These are phyloP conservation scores for Colletotrichum incanum DNA, from an alignment of 2,329 filamentous ascomycete genomes.

Conservation along the genomic window DNA sequence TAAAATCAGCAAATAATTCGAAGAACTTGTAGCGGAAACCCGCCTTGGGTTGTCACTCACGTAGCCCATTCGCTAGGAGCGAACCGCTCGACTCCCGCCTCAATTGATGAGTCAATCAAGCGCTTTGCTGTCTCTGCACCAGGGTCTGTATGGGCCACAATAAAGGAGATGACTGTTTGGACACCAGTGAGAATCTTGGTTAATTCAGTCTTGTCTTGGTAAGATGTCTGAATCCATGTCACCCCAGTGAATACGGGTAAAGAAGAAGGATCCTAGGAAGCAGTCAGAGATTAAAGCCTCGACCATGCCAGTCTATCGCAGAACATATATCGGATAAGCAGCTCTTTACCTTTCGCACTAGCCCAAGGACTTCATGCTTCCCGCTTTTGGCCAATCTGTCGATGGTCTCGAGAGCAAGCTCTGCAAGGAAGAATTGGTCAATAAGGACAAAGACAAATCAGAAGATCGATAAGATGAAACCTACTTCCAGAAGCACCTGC, in stretches of 20 bases:
- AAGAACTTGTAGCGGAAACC: rapidly evolving
- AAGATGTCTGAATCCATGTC: conserved; percentile 60
- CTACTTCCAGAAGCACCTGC: conserved; percentile 40
- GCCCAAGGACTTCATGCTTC: conserved; percentile 47
- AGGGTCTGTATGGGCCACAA: conserved; percentile 54
- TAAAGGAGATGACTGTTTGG: conserved; percentile 69
- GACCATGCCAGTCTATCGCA: neutral
- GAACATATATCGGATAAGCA: rapidly evolving
- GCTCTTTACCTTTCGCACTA: conserved; percentile 47
- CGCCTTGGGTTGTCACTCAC: conserved; percentile 48
- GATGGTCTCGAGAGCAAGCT: conserved; percentile 45
- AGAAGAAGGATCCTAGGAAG: conserved; percentile 41
- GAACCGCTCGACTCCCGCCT: conserved; percentile 73
- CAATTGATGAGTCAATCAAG: conserved; percentile 72
- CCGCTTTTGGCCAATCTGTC: conserved; percentile 41
- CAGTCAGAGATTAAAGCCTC: neutral
- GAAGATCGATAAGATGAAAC: neutral
- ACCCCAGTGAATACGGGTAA: conserved; percentile 49
- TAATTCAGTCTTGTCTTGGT: conserved; percentile 58
- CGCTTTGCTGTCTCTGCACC: conserved; percentile 63
- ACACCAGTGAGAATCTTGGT: conserved; percentile 58
- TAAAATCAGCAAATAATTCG: neutral
- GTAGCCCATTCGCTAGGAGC: conserved; percentile 72
- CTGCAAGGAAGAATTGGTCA: conserved; percentile 18
- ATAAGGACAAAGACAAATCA: neutral